Conservation (phyloP, 2,329 filamentous ascomycete genomes). For the Pezicula carpinea region DNA sequence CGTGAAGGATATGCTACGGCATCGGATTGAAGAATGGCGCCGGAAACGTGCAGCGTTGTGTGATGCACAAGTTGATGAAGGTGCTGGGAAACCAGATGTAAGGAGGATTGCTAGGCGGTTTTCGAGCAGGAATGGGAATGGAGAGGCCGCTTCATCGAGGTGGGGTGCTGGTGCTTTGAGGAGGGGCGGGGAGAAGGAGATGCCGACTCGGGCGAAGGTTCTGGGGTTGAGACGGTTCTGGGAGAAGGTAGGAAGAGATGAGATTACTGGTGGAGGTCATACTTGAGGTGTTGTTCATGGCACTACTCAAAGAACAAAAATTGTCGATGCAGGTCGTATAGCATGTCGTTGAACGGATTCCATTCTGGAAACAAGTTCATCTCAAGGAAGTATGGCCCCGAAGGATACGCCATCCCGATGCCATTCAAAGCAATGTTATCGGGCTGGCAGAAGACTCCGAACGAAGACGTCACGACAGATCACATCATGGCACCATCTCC, state of each 20-base stretch:
- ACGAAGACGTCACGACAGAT: too few species aligned
- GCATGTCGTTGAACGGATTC: too few species aligned
- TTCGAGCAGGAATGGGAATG: slow-evolving; percentile 21
- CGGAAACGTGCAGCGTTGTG: slow-evolving; percentile 22
- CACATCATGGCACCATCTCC: too few species aligned
- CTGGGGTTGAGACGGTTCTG: slow-evolving; percentile 61
- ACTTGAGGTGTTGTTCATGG: too few species aligned
- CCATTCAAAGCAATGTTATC: too few species aligned
- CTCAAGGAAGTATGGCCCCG: too few species aligned
- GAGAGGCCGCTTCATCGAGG: slow-evolving; percentile 37
- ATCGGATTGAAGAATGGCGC: slow-evolving; percentile 52
- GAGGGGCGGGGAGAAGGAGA: slow-evolving; percentile 37
- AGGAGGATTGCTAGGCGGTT: slow-evolving; percentile 35
- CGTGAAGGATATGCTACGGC: slow-evolving; percentile 61
- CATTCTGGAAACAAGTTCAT: too few species aligned
- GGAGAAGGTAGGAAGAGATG: slow-evolving; percentile 49
- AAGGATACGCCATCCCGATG: too few species aligned
- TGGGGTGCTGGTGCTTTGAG: slow-evolving; percentile 13
- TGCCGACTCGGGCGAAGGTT: slow-evolving; percentile 38
- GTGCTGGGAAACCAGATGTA: slow-evolving; percentile 25
- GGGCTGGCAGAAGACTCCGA: too few species aligned
- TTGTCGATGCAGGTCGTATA: too few species aligned
- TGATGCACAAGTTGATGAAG: slow-evolving; percentile 4
- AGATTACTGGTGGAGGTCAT: not conserved
- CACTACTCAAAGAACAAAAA: too few species aligned